Evolutionary conservation across 208 protist genomes (phyloP), one percentile per base, ranked within the genome.

Genomic region (Vickermania ingenoplastis): DNA sequence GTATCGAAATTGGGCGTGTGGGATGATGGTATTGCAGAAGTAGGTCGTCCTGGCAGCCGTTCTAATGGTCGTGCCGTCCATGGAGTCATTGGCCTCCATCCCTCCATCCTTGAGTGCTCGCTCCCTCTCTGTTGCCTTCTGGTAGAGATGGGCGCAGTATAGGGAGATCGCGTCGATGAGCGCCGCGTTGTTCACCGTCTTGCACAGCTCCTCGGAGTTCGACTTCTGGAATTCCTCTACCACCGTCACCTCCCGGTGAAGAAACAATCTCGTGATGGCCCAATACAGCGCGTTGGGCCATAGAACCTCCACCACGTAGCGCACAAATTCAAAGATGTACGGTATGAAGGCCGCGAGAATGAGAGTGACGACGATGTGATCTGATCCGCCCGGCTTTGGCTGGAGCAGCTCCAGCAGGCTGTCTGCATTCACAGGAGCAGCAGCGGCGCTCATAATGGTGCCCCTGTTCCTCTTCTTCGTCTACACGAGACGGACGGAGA

Each of bases 331-430:
- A 28, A 71, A 65, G n/a, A 83, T 21, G 57, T 67, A 57, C 0
- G 81, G 81, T 2, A 80, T 24, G 30, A 84, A 24, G 14, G 68
- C 53, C 0, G 65, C 75, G 21, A 88, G 64, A 13, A 82, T 31
- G 17, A 84, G 17, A 1, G 59, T 57, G 14, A 67, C 30, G 24
- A 80, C 13, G 1, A 63, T 48, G 62, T 60, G 76, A 17, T 59
- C 58, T 3, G 54, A 63, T 7, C 66, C 30, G 11, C 69, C n/a
- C n/a, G n/a, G n/a, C n/a, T n/a, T n/a, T n/a, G n/a, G n/a, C n/a
- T n/a, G n/a, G n/a, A 36, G 7, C 36, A 48, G 17, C 52, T 73
- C 1, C 31, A 36, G 11, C 53, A 49, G 29, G 25, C 29, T 28
- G 25, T 45, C 48, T 41, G 58, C 3, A 29, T 28, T 2, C 45